Evolutionary conservation across 139 green algal species (phyloP).

Genomic region (Chloropicon primus): DNA sequence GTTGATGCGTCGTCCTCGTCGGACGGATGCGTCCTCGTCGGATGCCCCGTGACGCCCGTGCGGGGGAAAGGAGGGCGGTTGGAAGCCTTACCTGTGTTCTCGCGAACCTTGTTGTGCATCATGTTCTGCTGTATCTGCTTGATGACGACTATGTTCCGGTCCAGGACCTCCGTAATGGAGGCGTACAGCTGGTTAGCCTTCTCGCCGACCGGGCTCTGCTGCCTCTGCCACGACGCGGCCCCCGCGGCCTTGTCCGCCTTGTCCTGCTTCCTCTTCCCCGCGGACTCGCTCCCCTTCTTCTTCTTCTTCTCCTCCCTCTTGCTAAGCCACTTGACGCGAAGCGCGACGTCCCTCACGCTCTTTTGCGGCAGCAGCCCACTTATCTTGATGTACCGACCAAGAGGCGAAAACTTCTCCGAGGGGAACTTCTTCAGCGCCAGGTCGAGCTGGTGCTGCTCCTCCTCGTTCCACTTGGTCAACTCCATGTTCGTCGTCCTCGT

Average conservation of each 20-base stretch:
- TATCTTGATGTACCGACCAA: constrained; percentile 48
- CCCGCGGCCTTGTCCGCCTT: constrained; percentile 9
- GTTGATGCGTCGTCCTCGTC: too few relatives aligned
- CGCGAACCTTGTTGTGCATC: neutral
- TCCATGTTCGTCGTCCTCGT: neutral
- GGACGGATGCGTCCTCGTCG: too few relatives aligned
- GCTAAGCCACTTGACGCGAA: constrained; percentile 44
- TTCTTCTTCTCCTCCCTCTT: constrained; percentile 14
- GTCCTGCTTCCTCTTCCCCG: constrained; percentile 22
- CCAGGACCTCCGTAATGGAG: neutral
- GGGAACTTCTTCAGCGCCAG: constrained; percentile 28
- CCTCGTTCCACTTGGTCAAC: constrained; percentile 31
- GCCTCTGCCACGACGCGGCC: neutral
- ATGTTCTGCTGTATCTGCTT: neutral
- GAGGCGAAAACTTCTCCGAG: constrained; percentile 14
- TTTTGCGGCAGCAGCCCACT: constrained; percentile 46
- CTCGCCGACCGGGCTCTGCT: neutral
- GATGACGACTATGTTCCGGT: neutral
- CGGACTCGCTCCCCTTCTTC: constrained; percentile 10
- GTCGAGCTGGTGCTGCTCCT: constrained; percentile 43
- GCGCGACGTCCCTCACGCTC: constrained; percentile 49
- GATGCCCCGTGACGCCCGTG: too few relatives aligned
- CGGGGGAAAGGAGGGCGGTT: too few relatives aligned
- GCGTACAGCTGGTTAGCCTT: neutral
- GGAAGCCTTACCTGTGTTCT: too few relatives aligned